Evolutionary conservation across 2,329 filamentous ascomycete species (phyloP).

Genomic region (Fusarium continuum): DNA sequence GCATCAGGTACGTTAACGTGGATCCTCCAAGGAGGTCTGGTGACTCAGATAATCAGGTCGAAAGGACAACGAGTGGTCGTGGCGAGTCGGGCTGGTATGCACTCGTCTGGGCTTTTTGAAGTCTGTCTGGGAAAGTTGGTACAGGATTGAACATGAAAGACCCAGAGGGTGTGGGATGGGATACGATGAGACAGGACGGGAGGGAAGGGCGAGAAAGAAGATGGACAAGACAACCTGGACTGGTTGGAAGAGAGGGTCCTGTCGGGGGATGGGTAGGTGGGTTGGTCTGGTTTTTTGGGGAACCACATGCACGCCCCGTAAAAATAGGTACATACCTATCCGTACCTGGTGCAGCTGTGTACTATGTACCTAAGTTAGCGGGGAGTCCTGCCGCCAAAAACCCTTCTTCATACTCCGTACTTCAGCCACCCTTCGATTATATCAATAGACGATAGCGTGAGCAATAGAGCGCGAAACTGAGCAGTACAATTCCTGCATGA

Average conservation of each 20-base stretch:
- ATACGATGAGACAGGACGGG: slow-evolving; percentile 19
- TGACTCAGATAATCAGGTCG: slow-evolving; percentile 42
- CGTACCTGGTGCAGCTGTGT: no score
- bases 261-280: slow-evolving; percentile 1
- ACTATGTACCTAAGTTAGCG: no score
- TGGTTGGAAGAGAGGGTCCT: slow-evolving; percentile 28
- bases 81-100: slow-evolving; percentile 44
- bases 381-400: slow-evolving; percentile 17
- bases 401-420: not conserved
- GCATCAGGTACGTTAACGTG: slow-evolving; percentile 43
- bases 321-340: no score
- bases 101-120: slow-evolving; percentile 26
- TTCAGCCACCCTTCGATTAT: not conserved
- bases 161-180: slow-evolving; percentile 37
- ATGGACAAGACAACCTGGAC: slow-evolving; percentile 28
- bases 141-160: slow-evolving; percentile 22
- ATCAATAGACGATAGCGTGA: not conserved
- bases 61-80: slow-evolving; percentile 41
- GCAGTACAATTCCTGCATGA: not conserved
- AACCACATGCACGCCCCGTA: slow-evolving; percentile 25
- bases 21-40: slow-evolving; percentile 38
- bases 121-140: slow-evolving; percentile 38
- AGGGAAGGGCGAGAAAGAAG: slow-evolving; percentile 31
- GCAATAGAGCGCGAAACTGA: not conserved
- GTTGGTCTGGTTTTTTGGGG: no score